Conservation (phyloP, 495 filamentous ascomycete species). For the Annulohypoxylon bovei region DNA sequence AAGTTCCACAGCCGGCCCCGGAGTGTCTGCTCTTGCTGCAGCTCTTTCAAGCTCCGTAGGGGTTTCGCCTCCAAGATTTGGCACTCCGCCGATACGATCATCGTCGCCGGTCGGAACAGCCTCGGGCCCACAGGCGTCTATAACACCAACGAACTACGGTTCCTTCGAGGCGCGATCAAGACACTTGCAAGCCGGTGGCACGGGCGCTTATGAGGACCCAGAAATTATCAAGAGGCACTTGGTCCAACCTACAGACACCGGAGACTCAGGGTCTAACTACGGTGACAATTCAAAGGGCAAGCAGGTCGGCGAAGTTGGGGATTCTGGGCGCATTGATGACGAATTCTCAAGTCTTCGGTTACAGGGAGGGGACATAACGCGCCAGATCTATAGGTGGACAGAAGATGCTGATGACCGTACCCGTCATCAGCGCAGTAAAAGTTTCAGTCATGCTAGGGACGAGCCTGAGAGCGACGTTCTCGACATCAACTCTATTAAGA, state of each 20-base stretch:
- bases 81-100: conserved; percentile 67
- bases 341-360: conserved; percentile 93
- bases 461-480: conserved; percentile 79
- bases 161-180: conserved; percentile 75
- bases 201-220: conserved; percentile 74
- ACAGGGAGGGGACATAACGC: conserved; percentile 92
- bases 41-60: conserved; percentile 74
- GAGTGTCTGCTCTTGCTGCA: conserved; percentile 79
- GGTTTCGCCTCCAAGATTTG: conserved; percentile 67
- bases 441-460: conserved; percentile 80
- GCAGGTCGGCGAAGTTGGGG: conserved; percentile 56
- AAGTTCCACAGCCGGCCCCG: conserved; percentile 66
- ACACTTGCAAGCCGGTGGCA: conserved; percentile 49
- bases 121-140: conserved; percentile 56
- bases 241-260: conserved; percentile 69
- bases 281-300: conserved; percentile 59
- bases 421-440: conserved; percentile 76
- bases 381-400: conserved; percentile 93
- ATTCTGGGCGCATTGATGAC: conserved; percentile 64
- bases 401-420: conserved; percentile 76
- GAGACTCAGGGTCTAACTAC: conserved; percentile 48
- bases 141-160: conserved; percentile 74
- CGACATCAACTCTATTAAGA: conserved; percentile 86
- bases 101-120: conserved; percentile 63
- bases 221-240: conserved; percentile 85